Base-by-base conservation (phyloP, 177 flowering plant species). In the Vitis hybrid region DNA sequence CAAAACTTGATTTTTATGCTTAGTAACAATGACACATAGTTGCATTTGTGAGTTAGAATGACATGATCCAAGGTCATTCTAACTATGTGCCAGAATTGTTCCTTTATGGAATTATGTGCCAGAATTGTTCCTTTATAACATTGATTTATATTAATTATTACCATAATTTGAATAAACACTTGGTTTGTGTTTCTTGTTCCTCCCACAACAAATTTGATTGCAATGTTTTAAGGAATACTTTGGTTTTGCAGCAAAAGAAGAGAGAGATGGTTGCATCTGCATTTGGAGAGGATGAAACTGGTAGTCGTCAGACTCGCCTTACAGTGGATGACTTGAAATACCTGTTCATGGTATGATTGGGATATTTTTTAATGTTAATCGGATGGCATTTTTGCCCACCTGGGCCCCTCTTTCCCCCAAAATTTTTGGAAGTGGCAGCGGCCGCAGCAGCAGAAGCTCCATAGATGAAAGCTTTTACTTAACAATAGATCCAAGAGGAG, bases 221-320 rank as follows among this genome's bases (percentile, higher is more conserved):
- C 66, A 40, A 40, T 40, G 48, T 40, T 8, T 40, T 40, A 40
- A 40, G 48, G 48, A 40, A 8, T 40, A 40, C 48, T 40, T 40
- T 14, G 58, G 52, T 66, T 67, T 73, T 80, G 73, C 94, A 96
- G 99, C 85, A 92, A 88, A 92, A 90, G 86, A 96, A 94, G 84
- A 87, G 98, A 76, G 83, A 79, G 72, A 90, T 96, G 97, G 99
- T 96, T 63, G 87, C 98, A 60, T 89, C 94, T 49, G 98, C 97
- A 69, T 96, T 96, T 80, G 99, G 99, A 63, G 99, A 94, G 76
- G 98, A 96, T 75, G 89, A 82, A 74, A 75, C 75, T 0, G 96
- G 94, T 34, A 76, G 90, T 74, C 80, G 83, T 1, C 92, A 88
- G 79, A 79, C 87, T 30, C 89, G 96, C 14, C 93, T 96, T 51